phyloP scores from a whole-genome alignment of 2,329 filamentous ascomycete genomes.

The Hypoxylon sp. region DNA sequence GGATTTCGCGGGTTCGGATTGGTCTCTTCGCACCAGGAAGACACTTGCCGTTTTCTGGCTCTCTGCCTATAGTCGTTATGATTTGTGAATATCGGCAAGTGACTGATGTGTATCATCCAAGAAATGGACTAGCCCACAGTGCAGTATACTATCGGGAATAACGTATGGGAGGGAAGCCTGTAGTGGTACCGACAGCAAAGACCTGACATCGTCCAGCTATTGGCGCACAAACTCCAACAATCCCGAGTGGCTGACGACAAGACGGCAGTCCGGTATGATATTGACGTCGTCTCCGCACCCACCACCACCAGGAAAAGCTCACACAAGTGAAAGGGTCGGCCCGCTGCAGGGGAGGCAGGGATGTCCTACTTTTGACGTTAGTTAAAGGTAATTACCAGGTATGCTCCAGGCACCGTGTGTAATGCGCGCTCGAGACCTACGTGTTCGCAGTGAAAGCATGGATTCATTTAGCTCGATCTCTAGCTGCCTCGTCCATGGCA shows the following conservation, averaged over 20 bases:
- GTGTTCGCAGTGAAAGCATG: background rate
- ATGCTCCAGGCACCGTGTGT: background rate
- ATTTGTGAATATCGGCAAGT: background rate
- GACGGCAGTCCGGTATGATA: background rate
- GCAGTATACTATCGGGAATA: conserved; percentile 1
- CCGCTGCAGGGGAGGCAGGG: conserved; percentile 1
- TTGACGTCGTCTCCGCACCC: background rate
- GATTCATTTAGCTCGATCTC: background rate
- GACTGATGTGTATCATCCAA: background rate
- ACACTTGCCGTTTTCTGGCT: background rate
- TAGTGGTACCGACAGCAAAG: background rate
- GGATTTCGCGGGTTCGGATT: background rate
- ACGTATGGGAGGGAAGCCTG: background rate
- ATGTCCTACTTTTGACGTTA: conserved; percentile 11
- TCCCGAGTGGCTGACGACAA: conserved; percentile 17
- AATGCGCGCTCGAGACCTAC: conserved; percentile 12
- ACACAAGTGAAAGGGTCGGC: conserved; percentile 2
- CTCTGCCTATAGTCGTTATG: background rate
- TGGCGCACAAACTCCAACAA: background rate
- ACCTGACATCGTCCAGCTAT: background rate
- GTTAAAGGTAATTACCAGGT: background rate
- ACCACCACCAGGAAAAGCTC: background rate
- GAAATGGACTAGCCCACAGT: background rate
- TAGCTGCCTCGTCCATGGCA: background rate
- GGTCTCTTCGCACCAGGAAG: background rate